Conservation (phyloP, 108 stramenopile species). For the Nitzschia inconspicua region DNA sequence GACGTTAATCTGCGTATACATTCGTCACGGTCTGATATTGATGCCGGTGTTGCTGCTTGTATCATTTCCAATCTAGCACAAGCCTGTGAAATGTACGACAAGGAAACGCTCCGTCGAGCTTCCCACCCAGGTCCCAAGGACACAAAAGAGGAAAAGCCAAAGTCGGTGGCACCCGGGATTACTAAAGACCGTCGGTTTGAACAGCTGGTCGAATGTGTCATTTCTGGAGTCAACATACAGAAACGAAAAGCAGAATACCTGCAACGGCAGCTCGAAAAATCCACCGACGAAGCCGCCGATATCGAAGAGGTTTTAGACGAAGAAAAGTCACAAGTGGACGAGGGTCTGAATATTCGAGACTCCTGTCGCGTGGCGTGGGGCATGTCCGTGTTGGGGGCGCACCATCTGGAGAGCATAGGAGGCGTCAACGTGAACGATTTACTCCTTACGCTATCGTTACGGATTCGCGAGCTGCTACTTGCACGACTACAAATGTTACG, state of each 20-base stretch:
- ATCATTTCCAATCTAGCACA: conserved; percentile 43
- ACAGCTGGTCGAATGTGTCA: conserved; percentile 57
- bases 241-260: conserved; percentile 19
- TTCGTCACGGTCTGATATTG: conserved; percentile 40
- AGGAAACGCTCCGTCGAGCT: neutral
- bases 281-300: conserved; percentile 14
- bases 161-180: conserved; percentile 25
- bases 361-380: conserved; percentile 62
- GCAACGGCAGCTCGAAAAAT: conserved; percentile 3
- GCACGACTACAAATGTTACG: conserved; percentile 31
- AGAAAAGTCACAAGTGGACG: conserved; percentile 19
- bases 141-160: neutral
- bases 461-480: conserved; percentile 40
- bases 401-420: conserved; percentile 26
- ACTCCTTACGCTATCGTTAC: conserved; percentile 37
- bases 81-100: conserved; percentile 36
- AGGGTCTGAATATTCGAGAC: conserved; percentile 46
- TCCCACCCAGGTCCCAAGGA: neutral
- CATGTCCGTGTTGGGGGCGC: conserved; percentile 32
- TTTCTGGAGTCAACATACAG: conserved; percentile 46
- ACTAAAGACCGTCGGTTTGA: conserved; percentile 53
- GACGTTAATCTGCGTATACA: conserved; percentile 50
- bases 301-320: conserved; percentile 40
- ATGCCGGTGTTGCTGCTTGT: conserved; percentile 49
- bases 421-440: conserved; percentile 39